These are phyloP conservation scores for Arachnomyces sp. DNA, from an alignment of 2,329 filamentous ascomycete species.

Conservation along the genomic window DNA sequence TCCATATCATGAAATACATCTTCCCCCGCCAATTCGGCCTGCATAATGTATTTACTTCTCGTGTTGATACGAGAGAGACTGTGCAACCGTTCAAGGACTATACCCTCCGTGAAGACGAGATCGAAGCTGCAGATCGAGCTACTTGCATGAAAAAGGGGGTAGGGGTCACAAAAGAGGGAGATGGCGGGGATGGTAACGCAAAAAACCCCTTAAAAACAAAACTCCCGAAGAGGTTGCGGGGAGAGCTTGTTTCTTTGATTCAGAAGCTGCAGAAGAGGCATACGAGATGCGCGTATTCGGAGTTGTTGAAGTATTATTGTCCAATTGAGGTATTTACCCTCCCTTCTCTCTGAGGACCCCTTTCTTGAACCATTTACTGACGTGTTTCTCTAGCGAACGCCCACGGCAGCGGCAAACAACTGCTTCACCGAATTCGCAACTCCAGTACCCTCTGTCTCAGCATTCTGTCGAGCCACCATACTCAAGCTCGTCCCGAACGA, in stretches of 20 bases:
- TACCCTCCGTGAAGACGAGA: slow-evolving; percentile 75
- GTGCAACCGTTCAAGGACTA: slow-evolving; percentile 75
- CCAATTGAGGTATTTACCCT: slow-evolving; percentile 41
- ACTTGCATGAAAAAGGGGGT: not conserved
- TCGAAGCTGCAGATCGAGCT: slow-evolving; percentile 29
- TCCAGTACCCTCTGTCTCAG: slow-evolving; percentile 61
- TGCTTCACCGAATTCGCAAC: slow-evolving; percentile 59
- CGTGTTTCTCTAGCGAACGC: slow-evolving; percentile 12
- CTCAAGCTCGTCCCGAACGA: slow-evolving; percentile 61
- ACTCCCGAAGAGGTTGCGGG: slow-evolving; percentile 51
- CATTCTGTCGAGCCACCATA: slow-evolving; percentile 74
- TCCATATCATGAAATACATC: slow-evolving; percentile 79
- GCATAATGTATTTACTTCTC: slow-evolving; percentile 82
- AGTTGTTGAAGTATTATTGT: slow-evolving; percentile 74
- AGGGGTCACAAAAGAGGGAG: slow-evolving; percentile 10
- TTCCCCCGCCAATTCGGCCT: slow-evolving; percentile 86
- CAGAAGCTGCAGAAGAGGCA: slow-evolving; percentile 63
- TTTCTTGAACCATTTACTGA: too few species aligned
- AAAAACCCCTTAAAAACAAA: slow-evolving; percentile 12
- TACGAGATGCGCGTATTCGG: slow-evolving; percentile 66
- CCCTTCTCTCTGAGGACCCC: too few species aligned
- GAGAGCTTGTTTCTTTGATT: slow-evolving; percentile 51
- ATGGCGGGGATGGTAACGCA: slow-evolving; percentile 4
- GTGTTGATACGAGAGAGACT: slow-evolving; percentile 56
- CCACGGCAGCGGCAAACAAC: slow-evolving; percentile 4